phyloP scores from a whole-genome alignment of 257 asterid genomes.

The Solanum chilense region DNA sequence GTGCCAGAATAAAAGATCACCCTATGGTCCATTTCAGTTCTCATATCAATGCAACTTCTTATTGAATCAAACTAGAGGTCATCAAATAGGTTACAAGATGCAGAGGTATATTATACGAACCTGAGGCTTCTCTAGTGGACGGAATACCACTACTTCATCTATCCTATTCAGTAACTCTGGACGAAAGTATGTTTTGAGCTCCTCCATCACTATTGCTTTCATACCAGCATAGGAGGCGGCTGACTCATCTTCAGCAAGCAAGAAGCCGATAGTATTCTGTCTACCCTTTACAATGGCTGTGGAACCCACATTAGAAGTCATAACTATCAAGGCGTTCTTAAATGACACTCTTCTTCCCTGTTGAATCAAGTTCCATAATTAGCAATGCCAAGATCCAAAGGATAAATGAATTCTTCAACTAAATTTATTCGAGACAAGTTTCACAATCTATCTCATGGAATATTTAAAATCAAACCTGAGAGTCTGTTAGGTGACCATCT shows the following conservation, averaged over 20 bases:
- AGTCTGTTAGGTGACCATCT: conserved; percentile 96
- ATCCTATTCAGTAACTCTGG: conserved; percentile 92
- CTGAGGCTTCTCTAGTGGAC: conserved; percentile 89
- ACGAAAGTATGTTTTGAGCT: conserved; percentile 86
- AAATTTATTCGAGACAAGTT: not conserved
- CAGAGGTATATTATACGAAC: conserved; percentile 21
- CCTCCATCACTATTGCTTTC: conserved; percentile 83
- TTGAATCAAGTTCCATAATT: conserved; percentile 3
- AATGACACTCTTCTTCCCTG: conserved; percentile 97
- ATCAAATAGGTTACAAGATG: not conserved
- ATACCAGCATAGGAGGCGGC: conserved; percentile 69
- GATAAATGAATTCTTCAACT: not conserved
- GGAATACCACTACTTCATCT: conserved; percentile 96
- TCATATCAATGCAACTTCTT: not conserved
- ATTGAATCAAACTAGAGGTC: not conserved
- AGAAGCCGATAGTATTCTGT: conserved; percentile 57
- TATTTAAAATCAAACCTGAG: conserved; percentile 50
- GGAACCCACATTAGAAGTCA: conserved; percentile 96
- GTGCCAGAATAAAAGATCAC: not conserved
- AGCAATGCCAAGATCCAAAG: not conserved
- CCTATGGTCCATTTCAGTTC: not conserved
- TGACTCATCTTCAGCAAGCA: conserved; percentile 38
- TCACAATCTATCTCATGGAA: not conserved
- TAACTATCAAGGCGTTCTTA: conserved; percentile 79
- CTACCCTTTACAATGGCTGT: conserved; percentile 81